These are phyloP conservation scores for Amniculicola lignicola DNA, from an alignment of 495 filamentous ascomycete species.

Conservation along the genomic window DNA sequence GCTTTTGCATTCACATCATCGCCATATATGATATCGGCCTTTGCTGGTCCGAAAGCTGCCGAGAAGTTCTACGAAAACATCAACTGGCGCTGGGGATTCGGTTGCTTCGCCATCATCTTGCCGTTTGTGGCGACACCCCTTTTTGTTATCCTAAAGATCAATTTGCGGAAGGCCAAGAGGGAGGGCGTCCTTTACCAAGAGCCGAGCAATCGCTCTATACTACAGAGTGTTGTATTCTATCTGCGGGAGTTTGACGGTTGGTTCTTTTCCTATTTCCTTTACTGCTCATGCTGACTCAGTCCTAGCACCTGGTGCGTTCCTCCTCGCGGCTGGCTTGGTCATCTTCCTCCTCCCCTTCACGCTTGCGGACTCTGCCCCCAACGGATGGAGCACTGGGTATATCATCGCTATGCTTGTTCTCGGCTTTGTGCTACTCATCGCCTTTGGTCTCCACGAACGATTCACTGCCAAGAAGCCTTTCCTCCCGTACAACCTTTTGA, in stretches of 20 bases:
- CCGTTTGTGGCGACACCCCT: conserved; percentile 40
- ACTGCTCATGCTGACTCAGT: neutral
- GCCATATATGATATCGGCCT: conserved; percentile 64
- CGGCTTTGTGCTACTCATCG: neutral
- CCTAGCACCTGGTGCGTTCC: neutral
- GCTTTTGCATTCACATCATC: conserved; percentile 60
- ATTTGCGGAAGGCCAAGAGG: conserved; percentile 26
- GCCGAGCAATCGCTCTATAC: neutral
- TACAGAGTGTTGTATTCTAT: conserved; percentile 49
- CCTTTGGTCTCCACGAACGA: neutral
- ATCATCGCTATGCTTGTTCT: neutral
- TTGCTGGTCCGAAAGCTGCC: conserved; percentile 49
- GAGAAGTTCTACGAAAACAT: conserved; percentile 46
- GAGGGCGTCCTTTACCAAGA: conserved; percentile 36
- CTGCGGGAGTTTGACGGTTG: conserved; percentile 55
- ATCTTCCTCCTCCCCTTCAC: conserved; percentile 1
- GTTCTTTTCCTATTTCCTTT: conserved; percentile 45
- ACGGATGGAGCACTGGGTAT: neutral
- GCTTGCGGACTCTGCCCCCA: neutral
- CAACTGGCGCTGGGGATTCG: conserved; percentile 59
- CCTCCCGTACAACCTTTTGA: conserved; percentile 57
- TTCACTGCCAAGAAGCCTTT: conserved; percentile 39
- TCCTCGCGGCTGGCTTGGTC: neutral
- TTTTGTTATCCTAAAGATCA: neutral
- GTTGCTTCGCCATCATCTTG: conserved; percentile 50